phyloP scores from a whole-genome alignment of 192 early-diverging fungal genomes.

The Geranomyces variabilis region DNA sequence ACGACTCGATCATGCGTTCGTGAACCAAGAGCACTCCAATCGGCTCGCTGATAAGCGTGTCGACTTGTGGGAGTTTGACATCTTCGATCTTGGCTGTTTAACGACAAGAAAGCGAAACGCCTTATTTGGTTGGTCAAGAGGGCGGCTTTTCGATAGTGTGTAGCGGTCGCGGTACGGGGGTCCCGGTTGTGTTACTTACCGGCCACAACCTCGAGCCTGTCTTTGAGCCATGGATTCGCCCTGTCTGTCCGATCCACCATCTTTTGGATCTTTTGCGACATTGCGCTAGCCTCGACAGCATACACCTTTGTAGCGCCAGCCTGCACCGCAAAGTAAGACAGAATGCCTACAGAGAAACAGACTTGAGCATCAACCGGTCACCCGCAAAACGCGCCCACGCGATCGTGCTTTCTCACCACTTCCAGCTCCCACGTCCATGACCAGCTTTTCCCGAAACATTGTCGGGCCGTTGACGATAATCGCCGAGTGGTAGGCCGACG shows the following conservation, averaged over 20 bases:
- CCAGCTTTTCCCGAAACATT: conserved; percentile 78
- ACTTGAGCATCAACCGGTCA: no score
- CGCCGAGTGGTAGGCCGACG: conserved; percentile 91
- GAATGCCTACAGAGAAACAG: conserved; percentile 62
- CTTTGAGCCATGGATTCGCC: conserved; percentile 75
- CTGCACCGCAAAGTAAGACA: conserved; percentile 94
- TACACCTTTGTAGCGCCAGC: conserved; percentile 93
- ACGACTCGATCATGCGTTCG: conserved; percentile 94
- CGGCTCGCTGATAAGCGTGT: conserved; percentile 95
- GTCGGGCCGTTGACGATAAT: conserved; percentile 78
- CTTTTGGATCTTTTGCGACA: conserved; percentile 89
- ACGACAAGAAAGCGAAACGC: neutral
- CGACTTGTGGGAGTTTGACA: conserved; percentile 72
- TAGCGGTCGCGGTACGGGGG: no score
- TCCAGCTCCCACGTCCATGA: conserved; percentile 85
- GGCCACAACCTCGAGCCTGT: conserved; percentile 80
- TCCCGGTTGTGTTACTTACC: conserved; percentile 48
- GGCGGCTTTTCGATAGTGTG: neutral
- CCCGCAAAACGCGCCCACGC: no score
- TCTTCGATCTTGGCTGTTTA: conserved; percentile 86
- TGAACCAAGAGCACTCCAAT: conserved; percentile 97
- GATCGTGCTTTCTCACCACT: conserved; percentile 11
- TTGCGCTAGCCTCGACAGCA: conserved; percentile 93
- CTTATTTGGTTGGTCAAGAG: conserved; percentile 22
- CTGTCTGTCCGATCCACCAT: conserved; percentile 63